Percentiles rank a stretch among this genome's conserved stretches.
phyloP scores from a whole-genome alignment of 257 asterid species.

The Solanum chmielewskii region DNA sequence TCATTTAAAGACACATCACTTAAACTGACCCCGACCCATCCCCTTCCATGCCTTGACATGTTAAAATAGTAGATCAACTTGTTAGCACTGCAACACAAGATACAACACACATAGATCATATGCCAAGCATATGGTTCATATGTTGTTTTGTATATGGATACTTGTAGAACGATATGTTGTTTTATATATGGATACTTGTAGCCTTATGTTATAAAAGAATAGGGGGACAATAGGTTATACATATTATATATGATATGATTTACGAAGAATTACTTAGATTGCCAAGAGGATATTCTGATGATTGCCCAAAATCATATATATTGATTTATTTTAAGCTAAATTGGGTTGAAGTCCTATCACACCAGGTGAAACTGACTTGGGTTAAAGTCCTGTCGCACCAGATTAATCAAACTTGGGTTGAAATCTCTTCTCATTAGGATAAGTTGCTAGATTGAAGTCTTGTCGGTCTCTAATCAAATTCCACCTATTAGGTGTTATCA shows the following conservation, averaged over 20 bases:
- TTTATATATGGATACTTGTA: neutral
- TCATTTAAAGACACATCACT: neutral
- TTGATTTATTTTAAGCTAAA: neutral
- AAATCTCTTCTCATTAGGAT: neutral
- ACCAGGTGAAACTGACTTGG: neutral
- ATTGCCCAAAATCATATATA: neutral
- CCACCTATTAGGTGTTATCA: neutral
- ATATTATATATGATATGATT: neutral
- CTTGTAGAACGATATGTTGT: neutral
- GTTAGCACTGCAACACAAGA: neutral
- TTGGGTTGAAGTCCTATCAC: neutral
- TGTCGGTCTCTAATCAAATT: neutral
- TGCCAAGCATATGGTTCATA: neutral
- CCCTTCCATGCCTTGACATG: neutral
- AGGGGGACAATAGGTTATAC: neutral
- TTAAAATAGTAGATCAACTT: neutral
- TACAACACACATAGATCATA: neutral
- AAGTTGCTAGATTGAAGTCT: neutral
- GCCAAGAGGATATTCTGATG: neutral
- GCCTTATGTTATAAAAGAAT: neutral
- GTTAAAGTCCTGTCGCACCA: neutral
- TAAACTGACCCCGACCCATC: neutral
- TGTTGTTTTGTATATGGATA: neutral
- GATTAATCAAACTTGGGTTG: neutral
- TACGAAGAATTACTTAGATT: no score